Percentiles rank a stretch among this genome's conserved stretches.
phyloP scores from a whole-genome alignment of 345 rosid genomes.

The Cardiospermum halicacabum region DNA sequence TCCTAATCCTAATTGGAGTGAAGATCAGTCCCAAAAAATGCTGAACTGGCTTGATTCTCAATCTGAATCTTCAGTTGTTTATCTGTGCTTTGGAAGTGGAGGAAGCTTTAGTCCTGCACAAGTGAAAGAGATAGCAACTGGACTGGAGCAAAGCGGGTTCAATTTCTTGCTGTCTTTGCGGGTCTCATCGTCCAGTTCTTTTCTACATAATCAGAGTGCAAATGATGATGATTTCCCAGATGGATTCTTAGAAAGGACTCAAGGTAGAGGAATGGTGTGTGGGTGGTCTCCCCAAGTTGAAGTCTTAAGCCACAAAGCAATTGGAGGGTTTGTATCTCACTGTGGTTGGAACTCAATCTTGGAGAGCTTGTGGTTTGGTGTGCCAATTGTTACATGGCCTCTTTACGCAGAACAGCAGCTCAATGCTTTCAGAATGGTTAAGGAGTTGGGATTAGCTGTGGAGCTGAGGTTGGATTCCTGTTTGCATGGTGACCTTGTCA shows the following conservation, averaged over 20 bases:
- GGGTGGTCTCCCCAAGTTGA: conserved; percentile 44
- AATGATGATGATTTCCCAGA: background rate
- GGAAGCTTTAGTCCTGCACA: conserved; percentile 31
- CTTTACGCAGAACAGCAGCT: conserved; percentile 45
- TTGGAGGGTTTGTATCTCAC: conserved; percentile 43
- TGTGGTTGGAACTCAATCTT: conserved; percentile 47
- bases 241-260: conserved; percentile 26
- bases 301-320: conserved; percentile 28
- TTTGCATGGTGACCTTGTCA: conserved; percentile 12
- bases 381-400: conserved; percentile 42
- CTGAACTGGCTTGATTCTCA: conserved; percentile 46
- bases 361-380: conserved; percentile 48
- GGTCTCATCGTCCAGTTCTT: background rate
- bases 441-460: conserved; percentile 33
- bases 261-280: conserved; percentile 17
- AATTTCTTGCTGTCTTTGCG: conserved; percentile 30
- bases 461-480: conserved; percentile 32
- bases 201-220: background rate
- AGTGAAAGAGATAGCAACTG: conserved; percentile 41
- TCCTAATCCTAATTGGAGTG: conserved; percentile 17
- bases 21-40: conserved; percentile 13
- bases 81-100: conserved; percentile 48
- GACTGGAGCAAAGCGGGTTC: conserved; percentile 30
- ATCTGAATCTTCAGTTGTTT: conserved; percentile 38
- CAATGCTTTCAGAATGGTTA: conserved; percentile 39